Percentiles rank a stretch among this genome's conserved stretches.
These are phyloP conservation scores for Diplocarpon mali DNA, from an alignment of 2,329 filamentous ascomycete species.

Conservation along the genomic window DNA sequence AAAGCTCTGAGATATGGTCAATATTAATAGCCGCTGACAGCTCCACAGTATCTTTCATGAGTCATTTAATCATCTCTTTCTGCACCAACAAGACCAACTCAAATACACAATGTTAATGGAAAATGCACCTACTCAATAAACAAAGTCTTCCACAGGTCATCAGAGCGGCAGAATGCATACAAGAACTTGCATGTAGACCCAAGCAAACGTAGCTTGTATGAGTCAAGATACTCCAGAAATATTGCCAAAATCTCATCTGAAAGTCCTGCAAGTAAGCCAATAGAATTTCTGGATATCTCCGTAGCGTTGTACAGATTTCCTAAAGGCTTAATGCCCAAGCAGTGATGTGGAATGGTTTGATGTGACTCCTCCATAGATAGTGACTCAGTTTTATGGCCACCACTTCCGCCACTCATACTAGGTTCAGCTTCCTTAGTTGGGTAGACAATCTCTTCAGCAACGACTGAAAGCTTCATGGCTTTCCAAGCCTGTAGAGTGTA, in stretches of 20 bases:
- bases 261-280: constrained; percentile 55
- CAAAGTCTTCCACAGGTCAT: constrained; percentile 81
- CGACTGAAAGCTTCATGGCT: constrained; percentile 15
- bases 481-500: no score
- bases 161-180: constrained; percentile 71
- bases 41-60: background rate
- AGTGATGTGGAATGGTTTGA: constrained; percentile 62
- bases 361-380: constrained; percentile 31
- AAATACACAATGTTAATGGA: background rate
- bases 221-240: constrained; percentile 65
- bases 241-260: constrained; percentile 74
- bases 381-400: constrained; percentile 17
- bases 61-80: background rate
- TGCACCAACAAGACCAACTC: background rate
- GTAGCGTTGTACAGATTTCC: constrained; percentile 67
- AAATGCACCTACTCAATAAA: constrained; percentile 67
- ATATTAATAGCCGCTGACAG: background rate
- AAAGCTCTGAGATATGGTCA: no score
- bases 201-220: constrained; percentile 47
- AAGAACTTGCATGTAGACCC: constrained; percentile 75
- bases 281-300: constrained; percentile 53
- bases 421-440: constrained; percentile 8
- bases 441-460: constrained; percentile 11
- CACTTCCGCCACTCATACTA: constrained; percentile 7
- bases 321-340: constrained; percentile 72